These are phyloP conservation scores for Cylindrodendrum hubeiense DNA, from an alignment of 2,329 filamentous ascomycete genomes.

Conservation along the genomic window DNA sequence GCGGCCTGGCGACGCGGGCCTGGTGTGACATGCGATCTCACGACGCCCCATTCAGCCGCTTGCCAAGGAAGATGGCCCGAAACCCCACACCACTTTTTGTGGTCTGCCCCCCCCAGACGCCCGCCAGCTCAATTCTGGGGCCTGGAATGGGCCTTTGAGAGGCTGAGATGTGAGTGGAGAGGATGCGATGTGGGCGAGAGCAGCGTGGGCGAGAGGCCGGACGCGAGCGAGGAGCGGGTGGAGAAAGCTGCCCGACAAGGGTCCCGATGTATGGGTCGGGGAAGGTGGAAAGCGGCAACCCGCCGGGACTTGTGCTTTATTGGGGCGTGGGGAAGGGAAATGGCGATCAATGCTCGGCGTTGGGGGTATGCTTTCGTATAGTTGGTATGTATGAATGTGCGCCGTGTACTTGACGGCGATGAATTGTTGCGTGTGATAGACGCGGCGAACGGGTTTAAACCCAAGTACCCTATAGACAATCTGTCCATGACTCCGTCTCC, in stretches of 20 bases:
- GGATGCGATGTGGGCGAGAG: not conserved
- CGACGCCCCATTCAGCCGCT: constrained; percentile 18
- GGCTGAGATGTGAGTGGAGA: not conserved
- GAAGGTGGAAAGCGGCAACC: constrained; percentile 5
- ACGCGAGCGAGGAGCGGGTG: constrained; percentile 1
- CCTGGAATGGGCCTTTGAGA: not conserved
- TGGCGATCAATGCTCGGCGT: not conserved
- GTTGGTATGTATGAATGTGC: not conserved
- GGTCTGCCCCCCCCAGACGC: not conserved
- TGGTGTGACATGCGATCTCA: not conserved
- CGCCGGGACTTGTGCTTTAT: constrained; percentile 1
- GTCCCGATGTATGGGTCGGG: not conserved
- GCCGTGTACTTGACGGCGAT: not conserved
- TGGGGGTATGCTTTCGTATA: not conserved
- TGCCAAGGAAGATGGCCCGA: constrained; percentile 4
- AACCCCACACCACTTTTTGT: constrained; percentile 17
- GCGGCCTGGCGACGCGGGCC: not conserved
- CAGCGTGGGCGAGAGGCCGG: not conserved
- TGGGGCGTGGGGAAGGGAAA: not conserved
- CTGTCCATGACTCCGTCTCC: constrained; percentile 6
- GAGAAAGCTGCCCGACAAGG: constrained; percentile 8
- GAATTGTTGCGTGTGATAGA: not conserved
- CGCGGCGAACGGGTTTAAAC: not conserved
- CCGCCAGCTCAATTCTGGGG: not conserved
- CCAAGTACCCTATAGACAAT: not conserved